Conservation (phyloP, 345 rosid species). For the Lepidium aucheri region DNA sequence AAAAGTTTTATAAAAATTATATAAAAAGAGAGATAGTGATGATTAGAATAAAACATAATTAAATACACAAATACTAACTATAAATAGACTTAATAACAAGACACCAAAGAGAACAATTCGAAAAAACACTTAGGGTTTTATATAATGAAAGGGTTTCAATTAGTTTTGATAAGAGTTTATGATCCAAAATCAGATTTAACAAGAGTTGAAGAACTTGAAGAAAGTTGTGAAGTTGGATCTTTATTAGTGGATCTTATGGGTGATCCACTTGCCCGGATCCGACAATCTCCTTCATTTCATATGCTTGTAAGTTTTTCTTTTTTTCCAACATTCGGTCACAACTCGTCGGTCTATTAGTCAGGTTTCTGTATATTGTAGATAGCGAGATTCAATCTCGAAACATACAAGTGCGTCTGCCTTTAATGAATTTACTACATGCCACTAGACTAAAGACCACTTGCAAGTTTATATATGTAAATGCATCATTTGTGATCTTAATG, state of each 20-base stretch:
- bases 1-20: background rate
- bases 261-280: slow-evolving; percentile 98
- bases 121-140: background rate
- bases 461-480: slow-evolving; percentile 19
- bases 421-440: no score
- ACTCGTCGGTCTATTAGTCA: no score
- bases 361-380: no score
- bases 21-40: slow-evolving; percentile 21
- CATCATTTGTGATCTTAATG: background rate
- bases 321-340: no score
- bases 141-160: slow-evolving; percentile 20
- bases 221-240: slow-evolving; percentile 86
- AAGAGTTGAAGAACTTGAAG: slow-evolving; percentile 69
- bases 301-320: slow-evolving; percentile 97
- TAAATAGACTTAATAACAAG: slow-evolving; percentile 27
- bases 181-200: slow-evolving; percentile 48
- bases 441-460: no score
- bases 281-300: slow-evolving; percentile 90
- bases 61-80: slow-evolving; percentile 15
- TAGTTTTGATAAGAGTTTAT: slow-evolving; percentile 59
- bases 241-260: slow-evolving; percentile 94
- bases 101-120: slow-evolving; percentile 9
- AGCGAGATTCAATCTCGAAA: no score
- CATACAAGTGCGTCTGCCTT: no score
- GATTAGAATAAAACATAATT: slow-evolving; percentile 10